A percentile compares a stretch with the other conserved stretches of the same genome.
These are phyloP conservation scores for Hirsutella minnesotensis DNA, from an alignment of 2,329 filamentous ascomycete species.

Conservation along the genomic window DNA sequence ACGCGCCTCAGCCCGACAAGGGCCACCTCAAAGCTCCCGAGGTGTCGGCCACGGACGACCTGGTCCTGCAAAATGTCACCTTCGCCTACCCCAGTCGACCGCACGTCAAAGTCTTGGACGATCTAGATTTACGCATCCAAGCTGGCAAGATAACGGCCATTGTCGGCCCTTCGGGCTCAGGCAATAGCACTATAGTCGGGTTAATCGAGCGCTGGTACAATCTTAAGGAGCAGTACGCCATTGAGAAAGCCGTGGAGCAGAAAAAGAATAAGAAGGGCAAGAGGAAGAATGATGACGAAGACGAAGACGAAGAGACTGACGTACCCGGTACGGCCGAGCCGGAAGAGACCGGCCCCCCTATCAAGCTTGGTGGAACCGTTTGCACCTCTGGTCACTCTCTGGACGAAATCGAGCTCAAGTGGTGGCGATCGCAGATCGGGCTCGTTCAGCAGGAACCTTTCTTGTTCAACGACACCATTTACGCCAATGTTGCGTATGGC, in stretches of 20 bases:
- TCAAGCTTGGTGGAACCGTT: conserved; percentile 36
- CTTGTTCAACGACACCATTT: conserved; percentile 55
- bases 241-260: conserved; percentile 36
- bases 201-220: conserved; percentile 64
- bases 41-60: conserved; percentile 25
- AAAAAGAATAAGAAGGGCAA: conserved; percentile 26
- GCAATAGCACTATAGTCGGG: conserved; percentile 64
- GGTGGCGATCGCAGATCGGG: conserved; percentile 49
- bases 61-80: conserved; percentile 47
- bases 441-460: conserved; percentile 59
- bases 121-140: conserved; percentile 44
- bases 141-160: conserved; percentile 60
- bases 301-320: conserved; percentile 12
- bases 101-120: conserved; percentile 50
- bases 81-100: conserved; percentile 62
- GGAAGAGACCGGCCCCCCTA: conserved; percentile 26
- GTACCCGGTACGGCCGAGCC: conserved; percentile 16
- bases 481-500: conserved; percentile 49
- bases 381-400: conserved; percentile 41
- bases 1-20: conserved; percentile 27
- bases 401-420: conserved; percentile 49
- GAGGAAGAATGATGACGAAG: conserved; percentile 8
- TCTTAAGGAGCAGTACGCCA: conserved; percentile 38
- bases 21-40: conserved; percentile 24
- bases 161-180: conserved; percentile 60